Conservation (phyloP, 163 green algal genomes). For the Smithsoniella earleae region DNA sequence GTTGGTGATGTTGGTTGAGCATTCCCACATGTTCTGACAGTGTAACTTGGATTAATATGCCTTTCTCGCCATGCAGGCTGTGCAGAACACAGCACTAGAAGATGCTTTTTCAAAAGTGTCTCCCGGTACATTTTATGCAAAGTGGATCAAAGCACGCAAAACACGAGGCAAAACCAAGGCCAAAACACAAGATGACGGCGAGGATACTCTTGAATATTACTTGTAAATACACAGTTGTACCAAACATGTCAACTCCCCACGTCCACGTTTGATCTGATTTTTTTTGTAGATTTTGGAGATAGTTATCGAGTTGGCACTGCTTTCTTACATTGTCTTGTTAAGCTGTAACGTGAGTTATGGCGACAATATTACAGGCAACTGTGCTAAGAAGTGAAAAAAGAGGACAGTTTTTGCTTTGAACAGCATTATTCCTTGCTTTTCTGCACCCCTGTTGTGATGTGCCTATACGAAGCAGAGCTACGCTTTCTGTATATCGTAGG, state of each 20-base stretch:
- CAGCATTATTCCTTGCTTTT: too few species aligned
- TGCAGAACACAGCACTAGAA: constrained; percentile 23
- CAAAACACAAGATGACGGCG: neutral
- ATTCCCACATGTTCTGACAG: too few species aligned
- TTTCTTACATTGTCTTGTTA: too few species aligned
- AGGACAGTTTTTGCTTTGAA: too few species aligned
- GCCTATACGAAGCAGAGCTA: too few species aligned
- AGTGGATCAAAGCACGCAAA: neutral
- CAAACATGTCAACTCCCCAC: neutral
- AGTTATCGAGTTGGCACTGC: neutral
- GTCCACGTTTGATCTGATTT: neutral
- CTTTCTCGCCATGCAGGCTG: neutral
- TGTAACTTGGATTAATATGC: too few species aligned
- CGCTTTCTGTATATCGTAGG: too few species aligned
- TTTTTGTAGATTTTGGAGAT: neutral
- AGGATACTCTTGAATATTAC: neutral
- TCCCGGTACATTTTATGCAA: constrained; percentile 7
- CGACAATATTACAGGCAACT: too few species aligned
- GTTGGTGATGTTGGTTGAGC: too few species aligned
- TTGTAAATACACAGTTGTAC: constrained; percentile 2
- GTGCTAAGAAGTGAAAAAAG: too few species aligned
- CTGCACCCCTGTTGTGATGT: too few species aligned
- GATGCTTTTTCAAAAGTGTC: neutral
- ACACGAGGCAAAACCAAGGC: neutral
- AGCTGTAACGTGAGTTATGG: too few species aligned